Percentiles rank a stretch among this genome's conserved stretches.
phyloP scores from a whole-genome alignment of 345 rosid species.

The Combretum micranthum region DNA sequence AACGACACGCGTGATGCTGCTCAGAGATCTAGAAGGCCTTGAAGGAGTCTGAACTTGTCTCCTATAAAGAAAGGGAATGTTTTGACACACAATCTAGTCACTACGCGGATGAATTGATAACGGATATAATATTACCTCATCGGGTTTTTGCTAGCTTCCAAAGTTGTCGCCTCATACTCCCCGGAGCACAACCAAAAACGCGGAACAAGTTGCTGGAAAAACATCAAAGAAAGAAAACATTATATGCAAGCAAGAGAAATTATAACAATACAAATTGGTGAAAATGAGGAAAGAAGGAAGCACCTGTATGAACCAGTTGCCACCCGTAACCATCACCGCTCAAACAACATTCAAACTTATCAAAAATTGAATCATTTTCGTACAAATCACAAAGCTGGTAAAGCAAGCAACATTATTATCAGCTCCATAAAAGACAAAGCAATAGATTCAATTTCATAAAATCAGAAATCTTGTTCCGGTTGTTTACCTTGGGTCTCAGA shows the following conservation, averaged over 20 bases:
- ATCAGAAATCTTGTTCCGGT: too few species aligned
- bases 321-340: conserved; percentile 86
- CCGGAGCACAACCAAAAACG: conserved; percentile 72
- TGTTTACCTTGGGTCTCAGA: conserved; percentile 67
- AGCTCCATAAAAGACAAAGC: conserved; percentile 1
- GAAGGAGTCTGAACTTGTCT: conserved; percentile 76
- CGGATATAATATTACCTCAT: conserved; percentile 54
- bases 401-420: conserved; percentile 12
- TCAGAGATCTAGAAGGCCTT: conserved; percentile 67
- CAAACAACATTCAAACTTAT: conserved; percentile 94
- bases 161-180: conserved; percentile 73
- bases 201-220: conserved; percentile 82
- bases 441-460: too few species aligned
- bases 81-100: conserved; percentile 1
- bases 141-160: conserved; percentile 99
- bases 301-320: conserved; percentile 99
- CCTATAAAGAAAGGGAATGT: conserved; percentile 29
- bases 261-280: background rate
- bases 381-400: conserved; percentile 94
- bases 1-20: conserved; percentile 76
- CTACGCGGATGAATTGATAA: too few species aligned
- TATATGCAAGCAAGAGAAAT: conserved; percentile 1
- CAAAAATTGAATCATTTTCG: conserved; percentile 96
- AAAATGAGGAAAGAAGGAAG: conserved; percentile 4
- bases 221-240: conserved; percentile 6